Conservation (phyloP, 805 yeast species). For the Phaffomyces antillensis region DNA sequence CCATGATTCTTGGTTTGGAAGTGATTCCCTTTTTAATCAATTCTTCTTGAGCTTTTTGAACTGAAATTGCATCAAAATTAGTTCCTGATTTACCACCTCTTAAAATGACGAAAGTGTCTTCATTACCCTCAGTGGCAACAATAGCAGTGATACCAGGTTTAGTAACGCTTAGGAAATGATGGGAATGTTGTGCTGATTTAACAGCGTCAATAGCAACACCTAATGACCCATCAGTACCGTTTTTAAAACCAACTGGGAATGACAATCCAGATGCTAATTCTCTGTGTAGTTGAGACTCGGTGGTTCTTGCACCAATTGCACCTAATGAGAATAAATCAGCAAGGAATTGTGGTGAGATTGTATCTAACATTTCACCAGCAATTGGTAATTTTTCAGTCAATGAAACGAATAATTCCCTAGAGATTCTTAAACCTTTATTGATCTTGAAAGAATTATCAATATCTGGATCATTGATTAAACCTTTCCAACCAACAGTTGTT, state of each 20-base stretch:
- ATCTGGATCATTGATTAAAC: slow-evolving; percentile 95
- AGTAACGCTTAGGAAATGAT: slow-evolving; percentile 90
- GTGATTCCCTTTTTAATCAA: slow-evolving; percentile 38
- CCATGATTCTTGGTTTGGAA: slow-evolving; percentile 66
- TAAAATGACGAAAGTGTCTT: slow-evolving; percentile 81
- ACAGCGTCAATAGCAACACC: slow-evolving; percentile 95
- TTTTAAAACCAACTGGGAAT: slow-evolving; percentile 97
- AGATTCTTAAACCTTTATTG: slow-evolving; percentile 86
- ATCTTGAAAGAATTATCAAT: slow-evolving; percentile 88
- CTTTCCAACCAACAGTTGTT: slow-evolving; percentile 99
- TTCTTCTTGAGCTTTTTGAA: slow-evolving; percentile 56
- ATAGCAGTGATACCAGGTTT: slow-evolving; percentile 96
- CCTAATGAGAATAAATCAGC: slow-evolving; percentile 92
- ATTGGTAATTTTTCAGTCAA: slow-evolving; percentile 83
- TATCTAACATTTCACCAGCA: slow-evolving; percentile 96
- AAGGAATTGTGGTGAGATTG: slow-evolving; percentile 93
- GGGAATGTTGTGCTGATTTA: slow-evolving; percentile 86
- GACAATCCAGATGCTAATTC: slow-evolving; percentile 95
- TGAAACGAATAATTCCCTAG: slow-evolving; percentile 80
- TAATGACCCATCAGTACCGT: slow-evolving; percentile 94
- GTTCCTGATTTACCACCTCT: slow-evolving; percentile 96
- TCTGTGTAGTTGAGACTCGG: slow-evolving; percentile 96
- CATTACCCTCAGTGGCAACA: slow-evolving; percentile 91
- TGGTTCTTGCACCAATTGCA: slow-evolving; percentile 98
- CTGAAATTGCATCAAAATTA: slow-evolving; percentile 74